phyloP scores from a whole-genome alignment of 176 grass and related monocot species.

The Thalia dealbata region DNA sequence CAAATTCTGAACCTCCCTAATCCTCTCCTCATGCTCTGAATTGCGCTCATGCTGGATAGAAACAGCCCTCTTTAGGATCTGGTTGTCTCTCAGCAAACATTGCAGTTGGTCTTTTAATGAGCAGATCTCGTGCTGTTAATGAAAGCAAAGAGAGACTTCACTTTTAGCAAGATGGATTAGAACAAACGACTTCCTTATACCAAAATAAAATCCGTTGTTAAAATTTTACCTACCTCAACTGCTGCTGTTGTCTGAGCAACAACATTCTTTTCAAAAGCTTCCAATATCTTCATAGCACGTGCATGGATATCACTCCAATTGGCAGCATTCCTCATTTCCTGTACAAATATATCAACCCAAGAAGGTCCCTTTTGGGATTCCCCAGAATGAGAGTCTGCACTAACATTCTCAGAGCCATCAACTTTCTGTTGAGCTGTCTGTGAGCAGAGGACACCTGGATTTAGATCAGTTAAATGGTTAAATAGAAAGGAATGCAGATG shows the following conservation, averaged over 20 bases:
- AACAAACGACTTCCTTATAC: neutral
- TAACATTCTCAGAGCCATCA: neutral
- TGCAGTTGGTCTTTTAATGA: slow-evolving; percentile 12
- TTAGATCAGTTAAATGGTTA: neutral
- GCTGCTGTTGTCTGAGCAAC: neutral
- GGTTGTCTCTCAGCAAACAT: slow-evolving; percentile 14
- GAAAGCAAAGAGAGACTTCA: neutral
- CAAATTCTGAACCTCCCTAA: slow-evolving; percentile 17
- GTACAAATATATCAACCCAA: slow-evolving; percentile 26
- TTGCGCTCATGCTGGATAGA: slow-evolving; percentile 13
- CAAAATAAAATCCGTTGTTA: neutral
- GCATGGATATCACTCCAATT: slow-evolving; percentile 18
- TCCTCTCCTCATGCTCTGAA: slow-evolving; percentile 3
- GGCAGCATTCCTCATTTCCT: slow-evolving; percentile 27
- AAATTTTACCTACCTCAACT: slow-evolving; percentile 8
- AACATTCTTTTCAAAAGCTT: slow-evolving; percentile 20
- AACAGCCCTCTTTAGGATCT: slow-evolving; percentile 16
- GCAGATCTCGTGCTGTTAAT: neutral
- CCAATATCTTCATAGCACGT: slow-evolving; percentile 22
- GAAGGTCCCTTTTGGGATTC: neutral
- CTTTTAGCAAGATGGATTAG: neutral
- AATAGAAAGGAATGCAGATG: neutral
- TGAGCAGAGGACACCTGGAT: slow-evolving; percentile 6
- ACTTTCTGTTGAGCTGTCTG: slow-evolving; percentile 7
- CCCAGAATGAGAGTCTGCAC: neutral